phyloP scores from a whole-genome alignment of 1,139 yeast genomes.

The Zygosaccharomyces sapae region DNA sequence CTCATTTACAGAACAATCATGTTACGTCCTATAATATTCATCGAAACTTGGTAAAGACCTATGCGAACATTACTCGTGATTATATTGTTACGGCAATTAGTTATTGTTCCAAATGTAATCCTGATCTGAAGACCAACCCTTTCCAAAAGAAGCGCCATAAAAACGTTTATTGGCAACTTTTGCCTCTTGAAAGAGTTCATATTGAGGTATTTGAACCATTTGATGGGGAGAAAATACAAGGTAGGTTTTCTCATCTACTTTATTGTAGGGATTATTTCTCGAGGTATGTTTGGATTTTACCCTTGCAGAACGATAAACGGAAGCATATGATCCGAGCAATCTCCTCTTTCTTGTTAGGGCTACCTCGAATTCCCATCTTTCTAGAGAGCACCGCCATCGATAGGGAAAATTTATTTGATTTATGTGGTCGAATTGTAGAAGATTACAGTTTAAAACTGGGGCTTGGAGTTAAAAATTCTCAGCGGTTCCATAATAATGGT shows the following conservation, averaged over 20 bases:
- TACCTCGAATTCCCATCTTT: slow-evolving; percentile 31
- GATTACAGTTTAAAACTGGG: slow-evolving; percentile 30
- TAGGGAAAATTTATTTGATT: slow-evolving; percentile 30
- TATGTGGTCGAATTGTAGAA: slow-evolving; percentile 26
- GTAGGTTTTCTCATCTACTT: slow-evolving; percentile 29
- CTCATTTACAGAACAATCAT: slow-evolving; percentile 35
- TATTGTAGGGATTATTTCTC: slow-evolving; percentile 32
- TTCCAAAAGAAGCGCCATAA: slow-evolving; percentile 19
- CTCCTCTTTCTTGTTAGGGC: slow-evolving; percentile 19
- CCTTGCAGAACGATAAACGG: slow-evolving; percentile 27
- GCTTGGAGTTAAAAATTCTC: slow-evolving; percentile 25
- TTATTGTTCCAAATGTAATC: slow-evolving; percentile 33
- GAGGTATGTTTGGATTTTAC: slow-evolving; percentile 31
- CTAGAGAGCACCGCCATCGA: slow-evolving; percentile 31
- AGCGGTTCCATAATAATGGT: slow-evolving; percentile 25
- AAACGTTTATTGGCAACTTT: slow-evolving; percentile 22
- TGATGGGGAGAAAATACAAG: slow-evolving; percentile 24
- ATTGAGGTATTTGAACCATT: slow-evolving; percentile 32
- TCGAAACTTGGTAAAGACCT: slow-evolving; percentile 20
- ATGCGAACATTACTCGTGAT: slow-evolving; percentile 30
- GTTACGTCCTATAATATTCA: slow-evolving; percentile 19
- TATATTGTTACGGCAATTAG: slow-evolving; percentile 20
- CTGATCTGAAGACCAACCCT: slow-evolving; percentile 16
- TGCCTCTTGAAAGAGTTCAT: slow-evolving; percentile 34
- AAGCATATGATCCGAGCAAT: slow-evolving; percentile 22